Conservation (phyloP, 169 alveolate genomes). For the Plasmodium ovale region DNA sequence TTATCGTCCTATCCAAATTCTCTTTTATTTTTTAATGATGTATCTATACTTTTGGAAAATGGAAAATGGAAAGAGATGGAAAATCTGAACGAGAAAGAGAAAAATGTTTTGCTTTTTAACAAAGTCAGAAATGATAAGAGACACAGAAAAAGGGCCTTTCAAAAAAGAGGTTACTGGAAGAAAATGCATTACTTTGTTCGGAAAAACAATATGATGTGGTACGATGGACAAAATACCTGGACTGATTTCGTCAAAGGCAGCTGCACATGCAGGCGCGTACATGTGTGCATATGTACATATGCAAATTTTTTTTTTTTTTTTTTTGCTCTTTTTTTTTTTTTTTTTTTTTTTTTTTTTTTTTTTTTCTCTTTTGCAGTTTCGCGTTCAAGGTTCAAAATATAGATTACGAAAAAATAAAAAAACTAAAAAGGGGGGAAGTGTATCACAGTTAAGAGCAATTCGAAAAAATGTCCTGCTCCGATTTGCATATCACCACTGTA, state of each 20-base stretch:
- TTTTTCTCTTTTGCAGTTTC: conserved; percentile 15
- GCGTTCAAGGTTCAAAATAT: conserved; percentile 74
- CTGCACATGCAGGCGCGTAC: neutral
- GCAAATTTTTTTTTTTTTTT: neutral
- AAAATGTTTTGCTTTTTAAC: conserved; percentile 35
- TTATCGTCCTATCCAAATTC: neutral
- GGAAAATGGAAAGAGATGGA: conserved; percentile 8
- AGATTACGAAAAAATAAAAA: conserved; percentile 70
- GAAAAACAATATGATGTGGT: conserved; percentile 69
- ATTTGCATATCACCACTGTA: no score
- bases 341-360: neutral
- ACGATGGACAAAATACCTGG: neutral
- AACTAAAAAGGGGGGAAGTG: conserved; percentile 70
- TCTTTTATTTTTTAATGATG: conserved; percentile 47
- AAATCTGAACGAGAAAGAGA: conserved; percentile 10
- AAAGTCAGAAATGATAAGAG: conserved; percentile 59
- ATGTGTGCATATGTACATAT: neutral
- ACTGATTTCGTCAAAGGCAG: neutral
- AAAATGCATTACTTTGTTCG: conserved; percentile 66
- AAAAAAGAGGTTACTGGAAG: conserved; percentile 76
- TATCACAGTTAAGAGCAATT: conserved; percentile 35
- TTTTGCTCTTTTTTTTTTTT: neutral
- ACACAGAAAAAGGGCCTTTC: conserved; percentile 67
- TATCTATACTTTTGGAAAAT: conserved; percentile 16
- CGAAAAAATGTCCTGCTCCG: neutral